A percentile compares a stretch with the other conserved stretches of the same genome.
Conservation (phyloP, 495 filamentous ascomycete genomes). For the Symbiotaphrina buchneri region DNA sequence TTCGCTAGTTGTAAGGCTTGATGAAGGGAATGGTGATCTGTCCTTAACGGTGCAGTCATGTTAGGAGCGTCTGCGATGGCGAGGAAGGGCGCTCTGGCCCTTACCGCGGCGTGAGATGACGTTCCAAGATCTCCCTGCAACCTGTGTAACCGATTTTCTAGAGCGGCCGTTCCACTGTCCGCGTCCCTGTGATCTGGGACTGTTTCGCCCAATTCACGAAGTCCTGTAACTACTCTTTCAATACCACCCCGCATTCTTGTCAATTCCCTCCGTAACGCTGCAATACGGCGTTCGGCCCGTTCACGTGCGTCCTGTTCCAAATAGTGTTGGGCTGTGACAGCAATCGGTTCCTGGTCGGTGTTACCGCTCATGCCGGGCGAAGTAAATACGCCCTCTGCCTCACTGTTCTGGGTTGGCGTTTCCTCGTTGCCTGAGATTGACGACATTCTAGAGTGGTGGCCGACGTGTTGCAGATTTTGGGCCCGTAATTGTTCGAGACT, state of each 20-base stretch:
- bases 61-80: no score
- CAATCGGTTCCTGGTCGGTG: neutral
- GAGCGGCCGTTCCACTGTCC: constrained; percentile 2
- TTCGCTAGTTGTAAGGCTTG: constrained; percentile 7
- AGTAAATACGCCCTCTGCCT: neutral
- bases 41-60: no score
- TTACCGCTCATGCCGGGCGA: neutral
- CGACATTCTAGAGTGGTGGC: constrained; percentile 10
- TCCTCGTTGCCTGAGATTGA: constrained; percentile 17
- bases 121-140: constrained; percentile 6
- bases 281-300: constrained; percentile 1
- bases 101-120: constrained; percentile 1
- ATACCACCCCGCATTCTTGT: constrained; percentile 10
- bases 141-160: constrained; percentile 1
- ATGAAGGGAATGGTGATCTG: constrained; percentile 6
- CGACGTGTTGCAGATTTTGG: neutral
- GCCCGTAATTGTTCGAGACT: constrained; percentile 14
- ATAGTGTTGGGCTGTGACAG: neutral
- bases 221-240: constrained; percentile 10
- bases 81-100: neutral
- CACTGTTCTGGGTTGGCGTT: neutral
- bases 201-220: constrained; percentile 9
- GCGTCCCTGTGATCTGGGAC: constrained; percentile 5
- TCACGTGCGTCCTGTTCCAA: neutral
- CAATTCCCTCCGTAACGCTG: constrained; percentile 11